Conservation (phyloP, 768 basidiomycete genomes). For the Cantharellus anzutake region DNA sequence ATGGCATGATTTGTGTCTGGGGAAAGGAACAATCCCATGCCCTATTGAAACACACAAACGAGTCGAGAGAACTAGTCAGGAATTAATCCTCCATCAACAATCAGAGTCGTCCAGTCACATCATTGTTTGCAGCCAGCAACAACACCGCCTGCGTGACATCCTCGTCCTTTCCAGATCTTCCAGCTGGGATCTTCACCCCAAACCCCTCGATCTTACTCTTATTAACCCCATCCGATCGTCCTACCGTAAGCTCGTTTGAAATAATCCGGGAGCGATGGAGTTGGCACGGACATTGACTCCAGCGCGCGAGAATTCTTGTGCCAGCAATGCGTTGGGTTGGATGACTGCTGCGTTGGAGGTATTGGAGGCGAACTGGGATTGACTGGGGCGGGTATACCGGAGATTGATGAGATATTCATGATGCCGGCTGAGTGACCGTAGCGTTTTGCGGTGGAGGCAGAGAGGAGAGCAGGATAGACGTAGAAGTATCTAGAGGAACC, state of each 20-base stretch:
- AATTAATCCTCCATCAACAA: no score
- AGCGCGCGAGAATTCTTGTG: conserved; percentile 18
- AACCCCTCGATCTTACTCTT: conserved; percentile 18
- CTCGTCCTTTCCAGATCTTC: conserved; percentile 18
- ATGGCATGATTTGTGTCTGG: no score
- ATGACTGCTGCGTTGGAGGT: conserved; percentile 23
- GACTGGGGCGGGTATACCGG: conserved; percentile 24
- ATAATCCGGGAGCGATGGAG: neutral
- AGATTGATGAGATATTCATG: conserved; percentile 26
- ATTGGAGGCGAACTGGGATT: conserved; percentile 29
- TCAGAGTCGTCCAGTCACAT: conserved; percentile 9
- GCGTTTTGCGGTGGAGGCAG: conserved; percentile 18
- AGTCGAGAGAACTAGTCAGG: no score
- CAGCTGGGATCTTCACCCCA: conserved; percentile 19
- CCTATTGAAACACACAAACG: no score
- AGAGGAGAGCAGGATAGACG: conserved; percentile 25
- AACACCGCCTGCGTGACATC: conserved; percentile 21
- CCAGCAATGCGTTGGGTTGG: conserved; percentile 20
- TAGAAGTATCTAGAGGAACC: conserved; percentile 21
- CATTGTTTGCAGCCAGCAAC: conserved; percentile 18
- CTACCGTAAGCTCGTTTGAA: neutral
- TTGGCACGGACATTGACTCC: conserved; percentile 21
- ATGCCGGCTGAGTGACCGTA: conserved; percentile 16
- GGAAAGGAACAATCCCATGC: no score
- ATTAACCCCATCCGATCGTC: conserved; percentile 12